Conservation (phyloP, 2,329 filamentous ascomycete genomes). For the Phialophora macrospora region DNA sequence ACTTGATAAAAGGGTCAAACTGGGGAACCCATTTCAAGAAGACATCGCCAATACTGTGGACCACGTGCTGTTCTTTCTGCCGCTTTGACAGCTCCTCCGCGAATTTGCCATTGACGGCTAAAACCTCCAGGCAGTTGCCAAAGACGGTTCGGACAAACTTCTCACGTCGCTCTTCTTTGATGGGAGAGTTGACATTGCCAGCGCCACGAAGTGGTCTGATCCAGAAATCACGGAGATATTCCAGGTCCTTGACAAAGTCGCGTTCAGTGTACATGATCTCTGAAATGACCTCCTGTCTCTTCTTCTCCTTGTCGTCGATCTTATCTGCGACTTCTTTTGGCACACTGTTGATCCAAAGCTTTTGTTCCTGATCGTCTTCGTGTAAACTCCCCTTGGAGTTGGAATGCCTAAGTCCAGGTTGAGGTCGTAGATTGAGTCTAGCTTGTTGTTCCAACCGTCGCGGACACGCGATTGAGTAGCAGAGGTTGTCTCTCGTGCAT, state of each 20-base stretch:
- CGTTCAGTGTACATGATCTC: slow-evolving; percentile 98
- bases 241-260: slow-evolving; percentile 98
- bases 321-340: slow-evolving; percentile 92
- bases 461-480: slow-evolving; percentile 97
- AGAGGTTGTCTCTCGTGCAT: slow-evolving; percentile 91
- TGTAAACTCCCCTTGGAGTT: slow-evolving; percentile 74
- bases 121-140: slow-evolving; percentile 92
- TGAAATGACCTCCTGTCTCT: slow-evolving; percentile 96
- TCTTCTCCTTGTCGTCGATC: slow-evolving; percentile 89
- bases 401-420: slow-evolving; percentile 78
- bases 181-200: slow-evolving; percentile 73
- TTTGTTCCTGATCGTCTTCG: slow-evolving; percentile 92
- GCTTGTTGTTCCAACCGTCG: slow-evolving; percentile 93
- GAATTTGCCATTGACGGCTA: slow-evolving; percentile 86
- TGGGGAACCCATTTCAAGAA: slow-evolving; percentile 90
- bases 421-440: slow-evolving; percentile 87
- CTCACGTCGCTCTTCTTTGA: slow-evolving; percentile 84
- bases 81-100: slow-evolving; percentile 85
- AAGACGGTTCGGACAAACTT: slow-evolving; percentile 94
- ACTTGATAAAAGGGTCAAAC: slow-evolving; percentile 95
- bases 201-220: slow-evolving; percentile 81
- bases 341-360: slow-evolving; percentile 98
- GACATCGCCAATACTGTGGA: slow-evolving; percentile 88
- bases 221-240: slow-evolving; percentile 98
- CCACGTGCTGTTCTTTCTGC: slow-evolving; percentile 88